Evolutionary conservation across 2,329 filamentous ascomycete species (phyloP), one percentile per base, ranked within the genome.

Genomic region (Cephalotrichum gorgonifer): DNA sequence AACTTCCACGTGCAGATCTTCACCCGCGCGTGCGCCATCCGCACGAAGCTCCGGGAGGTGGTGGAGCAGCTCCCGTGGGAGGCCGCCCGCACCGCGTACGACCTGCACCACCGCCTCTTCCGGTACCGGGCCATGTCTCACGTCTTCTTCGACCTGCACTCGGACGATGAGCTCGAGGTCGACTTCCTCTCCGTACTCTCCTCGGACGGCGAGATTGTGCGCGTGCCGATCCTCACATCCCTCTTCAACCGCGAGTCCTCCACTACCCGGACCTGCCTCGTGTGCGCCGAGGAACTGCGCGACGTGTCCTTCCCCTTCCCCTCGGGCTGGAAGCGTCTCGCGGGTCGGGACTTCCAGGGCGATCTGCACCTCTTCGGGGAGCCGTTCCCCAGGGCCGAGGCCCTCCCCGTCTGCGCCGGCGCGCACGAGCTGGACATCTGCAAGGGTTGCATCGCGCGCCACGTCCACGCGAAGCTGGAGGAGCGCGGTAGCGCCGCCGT

Each of bases 371-470:
- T 44, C 35, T 20, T 30, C 4, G 17, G 50, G 3, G 42, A 49
- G 4, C 31, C 42, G 11, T 58, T 58, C 35, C 54, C 53, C 6
- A 27, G 46, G 11, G 27, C 28, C 2, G 23, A 20, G 3, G 15
- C 43, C 7, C 47, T 56, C 6, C 48, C 52, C 6, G 31, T 27
- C 4, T 58, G 56, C 35, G 43, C 46, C 11, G 38, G 26, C 1
- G 11, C 3, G 2, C 56, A 58, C 39, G 25, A 3, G 14, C 48
- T 57, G 15, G 48, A 54, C 31, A 47, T 50, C 4, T 58, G 56
- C 39, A 51, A 50, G 12, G 7, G 12, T 14, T 58, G 56, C 27
- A 44, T 58, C 2, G 31, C 27, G 6, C 46, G n/a, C 1, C 47
- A 55, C 39, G n/a, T 58, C 12, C 14, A 17, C 4, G 22, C 51